Evolutionary conservation across 768 basidiomycete genomes (phyloP), one percentile per base, ranked within the genome.

Genomic region (Boletellus sp.): DNA sequence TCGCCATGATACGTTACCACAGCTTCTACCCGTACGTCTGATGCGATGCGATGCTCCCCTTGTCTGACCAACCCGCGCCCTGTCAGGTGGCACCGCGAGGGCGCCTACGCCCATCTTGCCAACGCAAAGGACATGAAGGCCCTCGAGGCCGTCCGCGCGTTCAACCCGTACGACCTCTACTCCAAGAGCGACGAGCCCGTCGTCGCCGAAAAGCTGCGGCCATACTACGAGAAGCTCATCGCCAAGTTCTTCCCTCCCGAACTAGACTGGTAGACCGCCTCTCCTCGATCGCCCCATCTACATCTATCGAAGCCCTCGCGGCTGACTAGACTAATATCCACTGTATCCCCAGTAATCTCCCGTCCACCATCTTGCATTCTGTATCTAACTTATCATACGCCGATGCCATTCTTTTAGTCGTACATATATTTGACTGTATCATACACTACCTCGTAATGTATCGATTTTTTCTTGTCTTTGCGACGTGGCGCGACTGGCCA

Each of bases 131-230:
- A 91, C 66, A 56, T 68, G 50, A 71, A 71, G 46, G 74, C 80
- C 17, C 79, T 91, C 28, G 79, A 76, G 35, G 91, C 90, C 15
- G 90, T 91, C 24, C 78, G 79, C 39, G 85, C 85, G 0, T 95
- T 95, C 79, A 95, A 94, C 70, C 92, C 93, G 0, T 95, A 94
- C 69, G 93, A 94, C 63, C 79, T 96, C 7, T 96, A 96, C 74
- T 87, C 85, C 75, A 95, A 95, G 71, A 81, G 78, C 60, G 89
- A 94, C 59, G 78, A 79, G 37, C 78, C 82, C 5, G 79, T 84
- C 47, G 68, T 81, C 44, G 74, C 77, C 13, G 80, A 75, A 38
- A 74, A 77, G 60, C 74, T 95, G 20, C 77, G 81, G 53, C 87
- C 90, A 13, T 95, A 96, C 70, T 96, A 96, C 63, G 77, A 88